Evolutionary conservation across 345 rosid species (phyloP).

Genomic region (Hibiscus trionum): DNA sequence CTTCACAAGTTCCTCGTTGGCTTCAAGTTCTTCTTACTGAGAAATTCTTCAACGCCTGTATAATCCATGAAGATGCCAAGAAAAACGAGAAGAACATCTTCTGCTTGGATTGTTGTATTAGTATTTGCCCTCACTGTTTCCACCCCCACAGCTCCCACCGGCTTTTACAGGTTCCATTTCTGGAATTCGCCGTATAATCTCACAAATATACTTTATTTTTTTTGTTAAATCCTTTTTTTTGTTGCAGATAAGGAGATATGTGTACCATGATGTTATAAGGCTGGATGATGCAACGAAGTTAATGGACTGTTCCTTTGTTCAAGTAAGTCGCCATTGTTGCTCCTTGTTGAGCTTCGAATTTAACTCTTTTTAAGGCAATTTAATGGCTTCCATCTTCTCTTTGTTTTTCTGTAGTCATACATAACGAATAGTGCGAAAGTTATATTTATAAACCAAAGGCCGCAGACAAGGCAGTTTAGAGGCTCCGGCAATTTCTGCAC

Average conservation of each 20-base stretch:
- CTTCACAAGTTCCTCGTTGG: slow-evolving; percentile 36
- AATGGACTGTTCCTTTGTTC: slow-evolving; percentile 71
- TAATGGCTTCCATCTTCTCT: background rate
- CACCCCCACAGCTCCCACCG: slow-evolving; percentile 59
- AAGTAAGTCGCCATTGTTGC: slow-evolving; percentile 30
- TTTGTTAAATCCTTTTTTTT: background rate
- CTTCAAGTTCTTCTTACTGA: slow-evolving; percentile 55
- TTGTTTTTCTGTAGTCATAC: slow-evolving; percentile 44
- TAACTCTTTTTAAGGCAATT: background rate
- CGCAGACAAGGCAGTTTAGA: slow-evolving; percentile 54
- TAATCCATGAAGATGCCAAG: slow-evolving; percentile 48
- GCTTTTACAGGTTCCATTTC: slow-evolving; percentile 55
- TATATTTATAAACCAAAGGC: slow-evolving; percentile 73
- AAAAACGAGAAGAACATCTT: slow-evolving; percentile 78
- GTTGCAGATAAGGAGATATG: slow-evolving; percentile 78
- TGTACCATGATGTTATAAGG: slow-evolving; percentile 71
- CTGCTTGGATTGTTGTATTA: slow-evolving; percentile 74
- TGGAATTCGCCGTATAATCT: too few relatives aligned
- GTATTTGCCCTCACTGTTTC: slow-evolving; percentile 79
- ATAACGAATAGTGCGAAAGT: slow-evolving; percentile 77
- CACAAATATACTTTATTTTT: too few relatives aligned
- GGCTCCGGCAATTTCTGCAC: slow-evolving; percentile 58
- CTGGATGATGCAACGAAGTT: slow-evolving; percentile 61
- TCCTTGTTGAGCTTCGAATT: background rate
- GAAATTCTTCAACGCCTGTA: slow-evolving; percentile 79